Conservation (phyloP, 2,329 filamentous ascomycete genomes). For the Penicillium sp. region DNA sequence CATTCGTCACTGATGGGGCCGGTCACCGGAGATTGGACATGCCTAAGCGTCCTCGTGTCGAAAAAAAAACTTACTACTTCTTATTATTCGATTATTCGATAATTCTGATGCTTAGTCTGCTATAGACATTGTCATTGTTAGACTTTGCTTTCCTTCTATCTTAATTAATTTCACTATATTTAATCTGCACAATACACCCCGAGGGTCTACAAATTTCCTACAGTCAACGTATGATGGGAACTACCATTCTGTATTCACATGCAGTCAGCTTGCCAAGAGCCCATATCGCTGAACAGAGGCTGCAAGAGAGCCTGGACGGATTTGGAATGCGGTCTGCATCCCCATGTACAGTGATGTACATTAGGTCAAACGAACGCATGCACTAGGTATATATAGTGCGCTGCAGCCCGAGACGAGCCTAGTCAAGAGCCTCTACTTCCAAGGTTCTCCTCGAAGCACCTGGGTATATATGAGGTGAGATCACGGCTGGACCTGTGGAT, state of each 20-base stretch:
- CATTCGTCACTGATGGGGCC: slow-evolving; percentile 16
- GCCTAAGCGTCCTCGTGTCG: slow-evolving; percentile 18
- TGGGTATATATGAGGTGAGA: no score
- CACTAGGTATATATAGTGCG: background rate
- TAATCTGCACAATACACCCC: background rate
- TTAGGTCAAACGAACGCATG: background rate
- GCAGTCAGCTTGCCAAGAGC: slow-evolving; percentile 19
- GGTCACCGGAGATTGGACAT: slow-evolving; percentile 26
- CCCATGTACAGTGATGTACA: slow-evolving; percentile 4
- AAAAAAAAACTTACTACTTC: background rate
- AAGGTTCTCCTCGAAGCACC: no score
- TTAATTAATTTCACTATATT: background rate
- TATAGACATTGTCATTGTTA: background rate
- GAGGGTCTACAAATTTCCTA: background rate
- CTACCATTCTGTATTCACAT: slow-evolving; percentile 17
- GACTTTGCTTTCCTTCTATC: background rate
- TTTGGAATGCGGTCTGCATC: slow-evolving; percentile 8
- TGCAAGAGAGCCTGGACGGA: slow-evolving; percentile 6
- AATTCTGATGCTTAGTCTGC: background rate
- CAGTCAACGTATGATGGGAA: slow-evolving; percentile 12
- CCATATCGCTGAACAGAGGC: slow-evolving; percentile 2
- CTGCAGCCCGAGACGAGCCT: background rate
- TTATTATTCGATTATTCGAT: slow-evolving; percentile 2
- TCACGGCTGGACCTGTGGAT: no score
- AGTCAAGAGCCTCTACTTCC: background rate